Conservation (phyloP, 2,329 filamentous ascomycete genomes). For the Aotearoamyces nothofagi region DNA sequence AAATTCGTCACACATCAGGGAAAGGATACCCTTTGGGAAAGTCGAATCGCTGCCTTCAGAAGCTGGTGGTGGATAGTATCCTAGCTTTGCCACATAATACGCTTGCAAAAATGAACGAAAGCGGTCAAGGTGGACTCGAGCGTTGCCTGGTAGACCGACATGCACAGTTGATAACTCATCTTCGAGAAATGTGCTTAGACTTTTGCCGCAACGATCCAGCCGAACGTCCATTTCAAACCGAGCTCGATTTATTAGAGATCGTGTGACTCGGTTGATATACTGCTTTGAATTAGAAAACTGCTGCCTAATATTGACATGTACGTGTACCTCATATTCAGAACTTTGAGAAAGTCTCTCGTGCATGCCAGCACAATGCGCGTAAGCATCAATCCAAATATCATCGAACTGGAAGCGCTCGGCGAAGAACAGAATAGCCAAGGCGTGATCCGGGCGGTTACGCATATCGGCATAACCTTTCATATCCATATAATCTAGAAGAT, state of each 20-base stretch:
- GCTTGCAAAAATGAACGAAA: slow-evolving; percentile 55
- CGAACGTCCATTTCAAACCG: slow-evolving; percentile 50
- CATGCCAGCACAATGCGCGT: slow-evolving; percentile 70
- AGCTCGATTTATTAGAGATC: slow-evolving; percentile 47
- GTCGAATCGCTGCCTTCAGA: slow-evolving; percentile 25
- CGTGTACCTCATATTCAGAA: slow-evolving; percentile 44
- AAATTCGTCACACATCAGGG: slow-evolving; percentile 54
- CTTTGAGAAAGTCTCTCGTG: slow-evolving; percentile 39
- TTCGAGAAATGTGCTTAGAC: slow-evolving; percentile 52
- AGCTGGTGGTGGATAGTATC: slow-evolving; percentile 52
- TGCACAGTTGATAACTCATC: slow-evolving; percentile 52
- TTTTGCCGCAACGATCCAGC: slow-evolving; percentile 38
- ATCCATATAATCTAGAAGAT: slow-evolving; percentile 50
- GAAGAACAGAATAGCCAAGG: slow-evolving; percentile 50
- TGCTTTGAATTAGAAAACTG: slow-evolving; percentile 12
- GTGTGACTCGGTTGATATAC: slow-evolving; percentile 36
- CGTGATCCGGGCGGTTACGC: slow-evolving; percentile 48
- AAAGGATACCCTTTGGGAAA: slow-evolving; percentile 43
- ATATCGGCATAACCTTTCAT: slow-evolving; percentile 56
- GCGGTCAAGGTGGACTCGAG: slow-evolving; percentile 52
- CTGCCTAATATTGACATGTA: neutral
- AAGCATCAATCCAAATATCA: slow-evolving; percentile 57
- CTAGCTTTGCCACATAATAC: slow-evolving; percentile 52
- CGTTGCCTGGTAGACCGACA: slow-evolving; percentile 45
- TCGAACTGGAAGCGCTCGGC: slow-evolving; percentile 49